Percentiles rank a stretch among this genome's conserved stretches.
phyloP scores from a whole-genome alignment of 129 eudicot species.

The Calendula officinalis region DNA sequence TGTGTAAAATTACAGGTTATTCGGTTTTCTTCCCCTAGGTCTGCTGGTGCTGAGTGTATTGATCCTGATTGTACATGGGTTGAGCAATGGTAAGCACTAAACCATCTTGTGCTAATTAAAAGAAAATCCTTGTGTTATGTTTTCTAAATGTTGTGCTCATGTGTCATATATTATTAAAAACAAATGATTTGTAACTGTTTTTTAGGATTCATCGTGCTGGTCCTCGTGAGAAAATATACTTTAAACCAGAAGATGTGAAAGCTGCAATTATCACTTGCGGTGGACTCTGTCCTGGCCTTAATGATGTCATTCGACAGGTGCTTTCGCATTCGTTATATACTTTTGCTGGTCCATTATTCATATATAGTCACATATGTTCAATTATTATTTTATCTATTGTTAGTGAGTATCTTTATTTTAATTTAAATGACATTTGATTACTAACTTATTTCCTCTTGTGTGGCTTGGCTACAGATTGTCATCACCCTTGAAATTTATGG shows the following conservation, averaged over 20 bases:
- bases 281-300: slow-evolving; percentile 98
- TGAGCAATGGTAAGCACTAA: slow-evolving; percentile 80
- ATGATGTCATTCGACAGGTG: slow-evolving; percentile 95
- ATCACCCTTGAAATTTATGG: slow-evolving; percentile 97
- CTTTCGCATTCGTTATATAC: not conserved
- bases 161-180: not conserved
- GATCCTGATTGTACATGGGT: slow-evolving; percentile 94
- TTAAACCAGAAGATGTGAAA: slow-evolving; percentile 90
- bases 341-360: no score
- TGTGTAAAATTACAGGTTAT: slow-evolving; percentile 56
- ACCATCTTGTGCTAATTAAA: slow-evolving; percentile 3
- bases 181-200: slow-evolving; percentile 19
- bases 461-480: slow-evolving; percentile 65
- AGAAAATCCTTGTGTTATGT: not conserved
- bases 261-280: slow-evolving; percentile 98
- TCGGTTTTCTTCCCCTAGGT: slow-evolving; percentile 75
- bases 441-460: slow-evolving; percentile 10
- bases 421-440: not conserved
- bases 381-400: no score
- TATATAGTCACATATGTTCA: no score
- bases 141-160: not conserved
- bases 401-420: not conserved
- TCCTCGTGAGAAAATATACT: slow-evolving; percentile 91
- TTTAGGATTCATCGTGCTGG: slow-evolving; percentile 99
- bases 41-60: slow-evolving; percentile 98